Evolutionary conservation across 176 grass and related monocot species (phyloP), one percentile per base, ranked within the genome.

Genomic region (Puya raimondii): DNA sequence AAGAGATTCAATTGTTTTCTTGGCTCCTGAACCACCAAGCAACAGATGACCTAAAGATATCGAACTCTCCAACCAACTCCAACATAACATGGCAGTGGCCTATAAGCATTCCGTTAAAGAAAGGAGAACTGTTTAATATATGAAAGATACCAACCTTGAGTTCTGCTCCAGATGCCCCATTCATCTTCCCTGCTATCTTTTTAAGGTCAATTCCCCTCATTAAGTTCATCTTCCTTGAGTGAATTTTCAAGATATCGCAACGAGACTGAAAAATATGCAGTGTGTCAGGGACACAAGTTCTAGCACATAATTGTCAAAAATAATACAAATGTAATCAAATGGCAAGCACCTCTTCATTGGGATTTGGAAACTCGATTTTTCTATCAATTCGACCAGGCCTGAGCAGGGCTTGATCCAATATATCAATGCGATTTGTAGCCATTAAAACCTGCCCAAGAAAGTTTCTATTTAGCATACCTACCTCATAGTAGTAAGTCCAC

Each of bases 301-400:
- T 23, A 22, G 54, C 12, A 29, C 21, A 68, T 16, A 47, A 58
- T 59, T 61, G 0, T 69, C 12, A 22, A 48, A 49, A 77, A 10
- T 4, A 59, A 49, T 42, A 33, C 9, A 20, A 15, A 17, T 20
- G 54, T 12, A 29, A 47, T 63, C 26, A 12, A 49, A 29, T 47
- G 67, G 71, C 49, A 83, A 73, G 49, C 76, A 89, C 86, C 82
- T 79, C 76, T 80, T 81, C 91, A 67, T 78, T 90, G 4, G 91
- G 91, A 49, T 95, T 89, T 65, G 91, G 84, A 21, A 95, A 90
- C 54, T 95, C 86, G 21, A 95, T 95, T 71, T 95, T 95, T 68
- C 91, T 86, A 48, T 95, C 91, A 51, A 95, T 89, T 22, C 91
- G 83, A 14, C 91, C 91, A 86, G 91, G 86, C 74, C 87, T 89